Evolutionary conservation across 139 green algal genomes (phyloP), one percentile per base, ranked within the genome.

Genomic region (Chlorella sorokiniana): DNA sequence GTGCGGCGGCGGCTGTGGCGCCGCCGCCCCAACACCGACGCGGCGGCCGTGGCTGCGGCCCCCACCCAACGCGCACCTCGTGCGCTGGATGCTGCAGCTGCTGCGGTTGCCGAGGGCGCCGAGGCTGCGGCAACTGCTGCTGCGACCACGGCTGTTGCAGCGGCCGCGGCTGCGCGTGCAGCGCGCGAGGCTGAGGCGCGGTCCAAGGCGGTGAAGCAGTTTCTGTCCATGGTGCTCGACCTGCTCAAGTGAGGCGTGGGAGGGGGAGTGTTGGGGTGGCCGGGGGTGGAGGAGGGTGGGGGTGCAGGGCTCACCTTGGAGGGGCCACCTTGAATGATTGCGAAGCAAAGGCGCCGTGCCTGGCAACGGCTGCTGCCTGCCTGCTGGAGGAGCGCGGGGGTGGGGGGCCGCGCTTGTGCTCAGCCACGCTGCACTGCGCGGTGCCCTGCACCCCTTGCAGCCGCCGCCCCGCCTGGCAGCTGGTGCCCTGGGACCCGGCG

Each of bases 401-500:
- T 25, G 27, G 8, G 23, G 61, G n/a, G 31, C n/a, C 8, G 11
- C 35, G 14, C 0, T 2, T 70, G 63, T 61, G 52, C 52, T 23
- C 52, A n/a, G 52, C 52, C 52, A n/a, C 10, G 16, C 64, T n/a
- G 18, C 31, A 22, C 9, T 33, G 20, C 31, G 3, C 10, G 25
- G 18, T 33, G 3, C 7, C 71, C 33, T 8, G 0, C 38, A 37
- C 59, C 62, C 38, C 7, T 4, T 33, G 78, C 79, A 69, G 65
- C 73, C 83, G 88, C 10, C 85, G 81, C 9, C 61, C 69, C 44
- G 42, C 89, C 41, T 90, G 75, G 68, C 63, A 73, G 23, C 45
- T 92, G 5, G 44, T 91, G 23, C 88, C 88, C 2, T 85, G 85
- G 84, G 88, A 92, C 74, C 88, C 88, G 25, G 29, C 76, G 4